Evolutionary conservation across 192 early-diverging fungal genomes (phyloP).

Genomic region (Ramicandelaber brevisporus): DNA sequence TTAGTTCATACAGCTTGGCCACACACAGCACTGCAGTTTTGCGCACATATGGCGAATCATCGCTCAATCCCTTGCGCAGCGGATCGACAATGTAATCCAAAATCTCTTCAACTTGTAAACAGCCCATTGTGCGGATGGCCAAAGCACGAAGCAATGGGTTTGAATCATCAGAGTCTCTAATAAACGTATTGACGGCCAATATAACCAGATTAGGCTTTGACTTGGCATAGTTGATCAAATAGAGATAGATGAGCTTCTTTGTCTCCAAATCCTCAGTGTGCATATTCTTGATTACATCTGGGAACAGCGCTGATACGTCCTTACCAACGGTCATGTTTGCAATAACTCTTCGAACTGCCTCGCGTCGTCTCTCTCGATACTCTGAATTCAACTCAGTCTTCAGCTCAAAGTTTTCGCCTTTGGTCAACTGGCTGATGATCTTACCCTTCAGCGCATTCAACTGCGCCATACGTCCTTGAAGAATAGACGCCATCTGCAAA

Average conservation of each 20-base stretch:
- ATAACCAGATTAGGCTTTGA: slow-evolving; percentile 91
- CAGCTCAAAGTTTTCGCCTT: slow-evolving; percentile 98
- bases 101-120: slow-evolving; percentile 83
- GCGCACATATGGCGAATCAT: slow-evolving; percentile 89
- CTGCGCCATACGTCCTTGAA: too few relatives aligned
- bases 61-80: slow-evolving; percentile 66
- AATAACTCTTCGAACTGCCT: slow-evolving; percentile 95
- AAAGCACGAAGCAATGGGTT: slow-evolving; percentile 91
- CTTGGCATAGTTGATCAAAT: slow-evolving; percentile 95
- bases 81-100: slow-evolving; percentile 83
- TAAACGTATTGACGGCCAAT: slow-evolving; percentile 90
- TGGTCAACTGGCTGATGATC: too few relatives aligned
- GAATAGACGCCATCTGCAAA: too few relatives aligned
- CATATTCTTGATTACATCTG: slow-evolving; percentile 98
- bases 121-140: slow-evolving; percentile 96
- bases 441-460: too few relatives aligned
- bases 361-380: slow-evolving; percentile 84
- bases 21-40: slow-evolving; percentile 94
- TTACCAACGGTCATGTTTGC: slow-evolving; percentile 99
- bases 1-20: slow-evolving; percentile 84
- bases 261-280: slow-evolving; percentile 93
- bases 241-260: slow-evolving; percentile 95
- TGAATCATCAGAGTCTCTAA: slow-evolving; percentile 82
- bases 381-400: slow-evolving; percentile 91
- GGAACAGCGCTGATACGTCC: slow-evolving; percentile 83